Conservation (phyloP, 257 asterid species). For the Voacanga thouarsii region DNA sequence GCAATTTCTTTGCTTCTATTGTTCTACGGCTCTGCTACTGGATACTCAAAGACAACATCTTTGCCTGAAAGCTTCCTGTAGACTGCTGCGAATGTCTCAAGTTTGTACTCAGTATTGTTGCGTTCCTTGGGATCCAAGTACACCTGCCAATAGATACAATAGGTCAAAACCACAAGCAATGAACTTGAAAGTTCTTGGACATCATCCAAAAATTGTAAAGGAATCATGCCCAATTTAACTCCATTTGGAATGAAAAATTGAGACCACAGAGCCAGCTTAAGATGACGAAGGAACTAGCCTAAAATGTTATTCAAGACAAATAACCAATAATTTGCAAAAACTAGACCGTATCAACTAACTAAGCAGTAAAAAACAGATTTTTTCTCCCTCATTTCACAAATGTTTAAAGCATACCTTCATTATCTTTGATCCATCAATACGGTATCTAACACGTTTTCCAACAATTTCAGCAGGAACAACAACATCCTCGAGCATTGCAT, state of each 20-base stretch:
- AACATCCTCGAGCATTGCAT: slow-evolving; percentile 79
- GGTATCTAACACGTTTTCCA: slow-evolving; percentile 64
- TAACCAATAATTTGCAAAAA: background rate
- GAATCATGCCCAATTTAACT: background rate
- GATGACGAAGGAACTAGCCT: background rate
- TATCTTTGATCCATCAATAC: slow-evolving; percentile 77
- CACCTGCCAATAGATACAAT: slow-evolving; percentile 22
- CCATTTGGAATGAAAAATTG: background rate
- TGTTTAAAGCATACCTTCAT: slow-evolving; percentile 49
- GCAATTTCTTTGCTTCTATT: background rate
- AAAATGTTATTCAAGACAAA: background rate
- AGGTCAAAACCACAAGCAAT: background rate
- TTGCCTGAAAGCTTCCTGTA: slow-evolving; percentile 51
- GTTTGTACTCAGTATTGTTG: slow-evolving; percentile 43
- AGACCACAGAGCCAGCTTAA: background rate
- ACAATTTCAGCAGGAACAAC: slow-evolving; percentile 86
- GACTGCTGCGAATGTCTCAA: slow-evolving; percentile 45
- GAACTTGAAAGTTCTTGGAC: no score
- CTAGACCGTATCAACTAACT: background rate
- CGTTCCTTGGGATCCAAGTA: slow-evolving; percentile 44
- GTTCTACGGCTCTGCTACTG: slow-evolving; percentile 30
- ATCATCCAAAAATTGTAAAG: background rate
- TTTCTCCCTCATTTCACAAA: background rate
- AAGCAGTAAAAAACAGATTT: background rate
- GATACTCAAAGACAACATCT: slow-evolving; percentile 47